Conservation (phyloP, 495 filamentous ascomycete species). For the Podospora tetraspora region DNA sequence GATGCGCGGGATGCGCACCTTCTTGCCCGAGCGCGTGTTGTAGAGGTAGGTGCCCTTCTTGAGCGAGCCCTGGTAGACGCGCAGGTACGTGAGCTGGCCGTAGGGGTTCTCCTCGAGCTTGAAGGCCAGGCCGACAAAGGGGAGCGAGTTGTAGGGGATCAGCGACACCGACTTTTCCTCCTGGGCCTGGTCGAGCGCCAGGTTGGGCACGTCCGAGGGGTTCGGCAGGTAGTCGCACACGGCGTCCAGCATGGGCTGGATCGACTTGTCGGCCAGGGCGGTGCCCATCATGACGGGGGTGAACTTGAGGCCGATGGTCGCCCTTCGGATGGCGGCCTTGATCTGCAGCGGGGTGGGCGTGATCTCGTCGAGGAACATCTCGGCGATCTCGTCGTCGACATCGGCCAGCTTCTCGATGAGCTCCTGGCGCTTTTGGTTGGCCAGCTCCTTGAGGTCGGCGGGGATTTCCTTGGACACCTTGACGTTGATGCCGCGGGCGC, state of each 20-base stretch:
- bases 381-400: constrained; percentile 96
- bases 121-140: constrained; percentile 95
- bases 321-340: constrained; percentile 80
- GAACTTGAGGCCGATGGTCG: constrained; percentile 86
- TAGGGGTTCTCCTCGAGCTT: constrained; percentile 99
- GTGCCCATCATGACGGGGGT: constrained; percentile 95
- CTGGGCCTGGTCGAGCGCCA: constrained; percentile 78
- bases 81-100: constrained; percentile 96
- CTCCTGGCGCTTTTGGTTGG: constrained; percentile 70
- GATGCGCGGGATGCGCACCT: constrained; percentile 93
- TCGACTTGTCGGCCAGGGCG: constrained; percentile 87
- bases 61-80: constrained; percentile 92
- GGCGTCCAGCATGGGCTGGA: constrained; percentile 96
- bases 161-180: constrained; percentile 76
- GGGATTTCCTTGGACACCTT: constrained; percentile 74
- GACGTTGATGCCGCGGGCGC: constrained; percentile 65
- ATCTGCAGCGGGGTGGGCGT: constrained; percentile 74
- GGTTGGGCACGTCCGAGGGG: constrained; percentile 81
- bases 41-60: constrained; percentile 84
- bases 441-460: constrained; percentile 63
- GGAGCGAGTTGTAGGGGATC: constrained; percentile 83
- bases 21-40: constrained; percentile 92
- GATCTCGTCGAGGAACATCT: constrained; percentile 85
- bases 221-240: constrained; percentile 96
- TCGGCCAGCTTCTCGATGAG: constrained; percentile 95